These are phyloP conservation scores for Aspergillus ochraceoroseus DNA, from an alignment of 2,329 filamentous ascomycete genomes.

Conservation along the genomic window DNA sequence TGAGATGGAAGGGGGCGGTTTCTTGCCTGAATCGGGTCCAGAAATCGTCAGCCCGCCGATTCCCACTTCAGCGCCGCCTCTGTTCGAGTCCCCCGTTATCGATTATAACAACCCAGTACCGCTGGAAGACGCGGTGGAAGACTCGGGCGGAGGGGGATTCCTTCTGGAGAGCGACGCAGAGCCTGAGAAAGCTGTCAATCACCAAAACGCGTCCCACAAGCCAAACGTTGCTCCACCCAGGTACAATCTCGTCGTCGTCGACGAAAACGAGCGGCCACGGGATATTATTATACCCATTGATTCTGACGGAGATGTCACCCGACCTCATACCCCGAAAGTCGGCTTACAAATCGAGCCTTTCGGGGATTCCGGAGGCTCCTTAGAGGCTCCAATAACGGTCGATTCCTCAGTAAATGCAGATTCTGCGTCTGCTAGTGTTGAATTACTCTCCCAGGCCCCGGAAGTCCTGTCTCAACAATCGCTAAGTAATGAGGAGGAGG, in stretches of 20 bases:
- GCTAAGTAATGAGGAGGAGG: slow-evolving; percentile 40
- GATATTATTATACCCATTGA: not conserved
- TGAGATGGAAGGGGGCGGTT: slow-evolving; percentile 33
- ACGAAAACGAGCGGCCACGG: slow-evolving; percentile 14
- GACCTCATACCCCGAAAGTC: not conserved
- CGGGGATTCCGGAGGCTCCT: slow-evolving; percentile 14
- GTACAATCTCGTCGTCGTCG: slow-evolving; percentile 33
- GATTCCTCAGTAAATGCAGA: slow-evolving; percentile 25
- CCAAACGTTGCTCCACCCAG: slow-evolving; percentile 8
- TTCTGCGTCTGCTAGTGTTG: slow-evolving; percentile 26
- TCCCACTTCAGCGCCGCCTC: too few species aligned
- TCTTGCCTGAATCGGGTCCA: slow-evolving; percentile 34
- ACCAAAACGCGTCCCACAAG: not conserved
- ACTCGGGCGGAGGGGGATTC: slow-evolving; percentile 22
- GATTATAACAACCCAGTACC: not conserved
- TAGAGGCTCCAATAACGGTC: slow-evolving; percentile 24
- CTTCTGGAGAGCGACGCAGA: slow-evolving; percentile 14
- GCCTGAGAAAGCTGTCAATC: not conserved
- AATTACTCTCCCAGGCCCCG: slow-evolving; percentile 21
- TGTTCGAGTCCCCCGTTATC: too few species aligned
- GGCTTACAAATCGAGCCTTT: not conserved
- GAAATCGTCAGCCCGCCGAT: slow-evolving; percentile 6
- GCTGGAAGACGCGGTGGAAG: slow-evolving; percentile 3
- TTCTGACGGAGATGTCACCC: not conserved
- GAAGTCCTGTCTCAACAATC: slow-evolving; percentile 23